Conservation (phyloP, 306 rosid species). For the Cicer cuneatum region DNA sequence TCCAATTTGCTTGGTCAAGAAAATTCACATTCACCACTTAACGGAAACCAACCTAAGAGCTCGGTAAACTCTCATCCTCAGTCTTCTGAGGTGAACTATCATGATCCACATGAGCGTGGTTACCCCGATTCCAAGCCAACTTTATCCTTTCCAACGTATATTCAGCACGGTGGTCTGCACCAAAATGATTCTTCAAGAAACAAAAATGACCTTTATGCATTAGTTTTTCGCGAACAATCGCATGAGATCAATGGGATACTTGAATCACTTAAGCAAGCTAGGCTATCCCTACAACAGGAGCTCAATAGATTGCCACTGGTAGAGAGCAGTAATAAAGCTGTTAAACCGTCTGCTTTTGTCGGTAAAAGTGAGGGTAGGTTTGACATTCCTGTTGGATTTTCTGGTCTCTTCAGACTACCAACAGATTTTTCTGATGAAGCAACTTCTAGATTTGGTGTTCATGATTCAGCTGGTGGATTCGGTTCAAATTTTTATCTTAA, state of each 20-base stretch:
- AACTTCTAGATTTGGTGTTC: slow-evolving; percentile 47
- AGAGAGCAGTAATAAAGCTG: slow-evolving; percentile 47
- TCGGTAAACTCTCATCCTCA: slow-evolving; percentile 44
- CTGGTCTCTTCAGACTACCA: slow-evolving; percentile 88
- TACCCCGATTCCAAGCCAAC: slow-evolving; percentile 42
- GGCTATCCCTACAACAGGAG: slow-evolving; percentile 62
- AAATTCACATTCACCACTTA: slow-evolving; percentile 52
- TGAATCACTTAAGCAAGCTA: slow-evolving; percentile 86
- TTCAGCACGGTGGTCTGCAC: slow-evolving; percentile 24
- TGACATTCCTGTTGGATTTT: slow-evolving; percentile 63
- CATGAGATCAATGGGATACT: slow-evolving; percentile 61
- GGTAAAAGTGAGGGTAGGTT: slow-evolving; percentile 54
- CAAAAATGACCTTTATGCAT: slow-evolving; percentile 59
- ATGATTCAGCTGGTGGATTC: slow-evolving; percentile 48
- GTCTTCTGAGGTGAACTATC: slow-evolving; percentile 48
- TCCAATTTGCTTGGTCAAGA: slow-evolving; percentile 57
- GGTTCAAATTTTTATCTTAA: slow-evolving; percentile 44
- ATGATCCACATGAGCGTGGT: slow-evolving; percentile 38
- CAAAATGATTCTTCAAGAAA: slow-evolving; percentile 52
- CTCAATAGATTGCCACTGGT: slow-evolving; percentile 57
- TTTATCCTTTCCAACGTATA: slow-evolving; percentile 46
- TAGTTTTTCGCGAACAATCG: slow-evolving; percentile 70
- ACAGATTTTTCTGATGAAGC: slow-evolving; percentile 71
- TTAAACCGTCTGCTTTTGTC: slow-evolving; percentile 46
- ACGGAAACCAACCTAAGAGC: slow-evolving; percentile 54